These are phyloP conservation scores for Erodium texanum DNA, from an alignment of 441 rosid species.

Conservation along the genomic window DNA sequence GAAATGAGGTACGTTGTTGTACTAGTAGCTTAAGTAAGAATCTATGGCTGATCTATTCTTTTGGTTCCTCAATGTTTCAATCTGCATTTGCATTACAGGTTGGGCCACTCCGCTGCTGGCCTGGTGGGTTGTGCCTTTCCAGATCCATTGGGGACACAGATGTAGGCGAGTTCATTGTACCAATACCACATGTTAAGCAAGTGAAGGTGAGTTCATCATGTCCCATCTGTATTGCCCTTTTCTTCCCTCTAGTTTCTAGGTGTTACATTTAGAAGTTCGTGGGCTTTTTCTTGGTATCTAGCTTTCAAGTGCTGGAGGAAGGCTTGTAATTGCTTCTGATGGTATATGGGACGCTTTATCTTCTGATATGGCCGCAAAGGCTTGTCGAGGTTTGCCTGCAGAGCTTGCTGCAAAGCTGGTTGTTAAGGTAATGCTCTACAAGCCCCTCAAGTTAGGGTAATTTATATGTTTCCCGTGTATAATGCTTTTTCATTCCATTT, in stretches of 20 bases:
- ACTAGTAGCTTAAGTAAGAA: background rate
- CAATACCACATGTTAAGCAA: slow-evolving; percentile 85
- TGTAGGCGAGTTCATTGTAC: slow-evolving; percentile 92
- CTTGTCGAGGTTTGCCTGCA: slow-evolving; percentile 71
- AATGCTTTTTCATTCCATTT: slow-evolving; percentile 13
- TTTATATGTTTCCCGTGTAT: background rate
- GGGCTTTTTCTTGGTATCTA: slow-evolving; percentile 14
- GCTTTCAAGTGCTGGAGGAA: slow-evolving; percentile 76
- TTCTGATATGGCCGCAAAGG: slow-evolving; percentile 58
- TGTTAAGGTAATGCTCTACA: slow-evolving; percentile 49
- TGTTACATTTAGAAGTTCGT: background rate
- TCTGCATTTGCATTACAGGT: slow-evolving; percentile 34
- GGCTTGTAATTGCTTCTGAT: slow-evolving; percentile 86
- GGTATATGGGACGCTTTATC: slow-evolving; percentile 88
- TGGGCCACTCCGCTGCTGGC: slow-evolving; percentile 92
- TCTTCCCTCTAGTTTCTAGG: background rate
- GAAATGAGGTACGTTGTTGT: slow-evolving; percentile 46
- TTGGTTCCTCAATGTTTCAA: background rate
- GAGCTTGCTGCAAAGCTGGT: slow-evolving; percentile 85
- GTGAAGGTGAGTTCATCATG: slow-evolving; percentile 44
- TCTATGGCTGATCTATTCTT: background rate
- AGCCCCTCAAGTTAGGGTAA: too few species aligned
- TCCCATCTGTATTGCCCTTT: background rate
- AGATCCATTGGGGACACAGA: slow-evolving; percentile 92
- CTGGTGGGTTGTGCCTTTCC: slow-evolving; percentile 88